Evolutionary conservation across 176 grass and related monocot species (phyloP), one percentile per base, ranked within the genome.

Genomic region (Zoysia japonica): DNA sequence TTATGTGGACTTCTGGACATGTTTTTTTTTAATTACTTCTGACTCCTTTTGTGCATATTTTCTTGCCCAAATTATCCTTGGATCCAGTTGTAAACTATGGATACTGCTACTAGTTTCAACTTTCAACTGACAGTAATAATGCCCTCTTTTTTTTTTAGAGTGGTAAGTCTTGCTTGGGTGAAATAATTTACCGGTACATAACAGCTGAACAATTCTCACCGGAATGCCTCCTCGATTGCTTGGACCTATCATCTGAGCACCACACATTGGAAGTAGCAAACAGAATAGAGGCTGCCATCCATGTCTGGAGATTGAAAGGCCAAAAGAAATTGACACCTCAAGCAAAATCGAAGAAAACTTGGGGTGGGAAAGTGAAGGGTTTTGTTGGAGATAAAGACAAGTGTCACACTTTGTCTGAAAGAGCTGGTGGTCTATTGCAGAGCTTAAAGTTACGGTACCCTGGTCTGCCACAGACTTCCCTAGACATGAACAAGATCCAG

Each of bases 401-500:
- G 79, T 91, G 75, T 60, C 17, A 80, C 37, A 60, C 92, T 76
- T 67, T 99, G 76, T 89, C 92, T 1, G 86, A 99, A 61, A 85
- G 96, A 68, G 96, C 90, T 47, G 90, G 96, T 15, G 88, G 92
- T 14, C 61, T 99, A 55, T 77, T 99, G 57, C 96, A 91, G 73
- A 99, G 96, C 79, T 85, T 99, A 78, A 85, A 88, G 82, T 72
- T 99, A 68, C 75, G 90, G 60, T 93, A 91, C 72, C 92, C 96
- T 82, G 90, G 88, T 71, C 78, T 99, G 42, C 90, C 96, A 38
- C 96, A 99, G 78, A 99, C 90, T 52, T 81, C 87, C 61, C 80
- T 99, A 10, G 96, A 99, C 85, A 99, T 96, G 92, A 93, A 91
- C 82, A 99, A 95, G 88, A 99, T 99, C 72, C 96, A 96, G 41